Percentiles rank a stretch among this genome's conserved stretches.
These are phyloP conservation scores for Phtheirospermum japonicum DNA, from an alignment of 257 asterid species.

Conservation along the genomic window DNA sequence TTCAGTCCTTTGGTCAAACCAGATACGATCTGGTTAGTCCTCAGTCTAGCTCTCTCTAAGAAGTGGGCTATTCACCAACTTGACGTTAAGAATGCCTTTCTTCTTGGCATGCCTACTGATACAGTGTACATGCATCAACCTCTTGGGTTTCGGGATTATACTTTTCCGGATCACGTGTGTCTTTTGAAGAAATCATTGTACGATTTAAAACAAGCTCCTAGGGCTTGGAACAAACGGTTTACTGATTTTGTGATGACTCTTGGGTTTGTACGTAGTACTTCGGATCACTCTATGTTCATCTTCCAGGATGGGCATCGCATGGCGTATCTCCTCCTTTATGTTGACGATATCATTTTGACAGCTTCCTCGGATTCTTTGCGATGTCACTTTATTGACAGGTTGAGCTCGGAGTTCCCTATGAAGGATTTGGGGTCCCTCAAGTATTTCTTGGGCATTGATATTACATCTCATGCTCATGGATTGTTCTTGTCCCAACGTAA, in stretches of 20 bases:
- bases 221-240: neutral
- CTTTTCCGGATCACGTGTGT: neutral
- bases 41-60: neutral
- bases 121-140: constrained; percentile 8
- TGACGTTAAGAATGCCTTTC: neutral
- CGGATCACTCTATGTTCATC: neutral
- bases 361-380: neutral
- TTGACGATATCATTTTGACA: neutral
- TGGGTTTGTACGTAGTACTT: neutral
- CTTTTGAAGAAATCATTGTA: too few relatives aligned
- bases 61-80: neutral
- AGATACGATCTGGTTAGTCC: neutral
- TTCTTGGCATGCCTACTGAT: neutral
- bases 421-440: too few relatives aligned
- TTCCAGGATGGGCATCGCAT: neutral
- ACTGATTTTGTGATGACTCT: neutral
- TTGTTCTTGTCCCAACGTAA: too few relatives aligned
- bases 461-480: too few relatives aligned
- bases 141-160: neutral
- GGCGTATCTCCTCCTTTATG: neutral
- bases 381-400: too few relatives aligned
- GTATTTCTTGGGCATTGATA: too few relatives aligned
- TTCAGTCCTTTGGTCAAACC: neutral
- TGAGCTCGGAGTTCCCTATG: too few relatives aligned
- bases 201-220: neutral